Conservation (phyloP, 768 basidiomycete species). For the Daedaleopsis sinensis region DNA sequence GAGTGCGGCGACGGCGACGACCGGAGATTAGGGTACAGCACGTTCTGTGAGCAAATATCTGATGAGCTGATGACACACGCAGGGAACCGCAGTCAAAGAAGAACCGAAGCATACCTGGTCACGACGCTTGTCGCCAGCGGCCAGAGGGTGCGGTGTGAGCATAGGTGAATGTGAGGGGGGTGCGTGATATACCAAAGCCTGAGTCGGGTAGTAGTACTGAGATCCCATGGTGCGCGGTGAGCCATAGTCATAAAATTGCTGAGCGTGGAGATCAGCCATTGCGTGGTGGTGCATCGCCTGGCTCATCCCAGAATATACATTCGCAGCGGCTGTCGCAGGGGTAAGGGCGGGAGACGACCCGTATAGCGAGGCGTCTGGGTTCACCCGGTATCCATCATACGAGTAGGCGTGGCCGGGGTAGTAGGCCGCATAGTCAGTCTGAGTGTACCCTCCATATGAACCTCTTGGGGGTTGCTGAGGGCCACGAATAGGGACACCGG, state of each 20-base stretch:
- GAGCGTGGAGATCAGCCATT: conserved; percentile 42
- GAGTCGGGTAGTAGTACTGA: conserved; percentile 64
- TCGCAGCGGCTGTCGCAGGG: conserved; percentile 43
- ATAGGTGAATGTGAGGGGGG: conserved; percentile 57
- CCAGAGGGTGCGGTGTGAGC: conserved; percentile 48
- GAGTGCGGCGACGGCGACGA: conserved; percentile 47
- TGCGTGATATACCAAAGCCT: conserved; percentile 60
- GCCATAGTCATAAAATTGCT: conserved; percentile 65
- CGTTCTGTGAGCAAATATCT: conserved; percentile 41
- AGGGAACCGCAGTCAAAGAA: conserved; percentile 41
- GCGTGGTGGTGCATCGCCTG: conserved; percentile 47
- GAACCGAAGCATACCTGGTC: conserved; percentile 46
- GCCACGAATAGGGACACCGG: conserved; percentile 41
- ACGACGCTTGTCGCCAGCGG: conserved; percentile 57
- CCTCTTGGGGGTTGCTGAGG: conserved; percentile 48
- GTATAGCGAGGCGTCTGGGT: conserved; percentile 55
- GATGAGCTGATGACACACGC: conserved; percentile 41
- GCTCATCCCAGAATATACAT: conserved; percentile 51
- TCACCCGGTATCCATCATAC: conserved; percentile 50
- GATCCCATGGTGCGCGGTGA: conserved; percentile 50
- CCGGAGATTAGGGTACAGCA: conserved; percentile 45
- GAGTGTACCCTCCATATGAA: conserved; percentile 53
- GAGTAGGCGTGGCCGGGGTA: conserved; percentile 55
- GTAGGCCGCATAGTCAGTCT: conserved; percentile 62
- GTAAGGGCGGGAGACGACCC: conserved; percentile 47